A percentile compares a stretch with the other conserved stretches of the same genome.
These are phyloP conservation scores for Eucalyptus brandiana DNA, from an alignment of 345 rosid species.

Conservation along the genomic window DNA sequence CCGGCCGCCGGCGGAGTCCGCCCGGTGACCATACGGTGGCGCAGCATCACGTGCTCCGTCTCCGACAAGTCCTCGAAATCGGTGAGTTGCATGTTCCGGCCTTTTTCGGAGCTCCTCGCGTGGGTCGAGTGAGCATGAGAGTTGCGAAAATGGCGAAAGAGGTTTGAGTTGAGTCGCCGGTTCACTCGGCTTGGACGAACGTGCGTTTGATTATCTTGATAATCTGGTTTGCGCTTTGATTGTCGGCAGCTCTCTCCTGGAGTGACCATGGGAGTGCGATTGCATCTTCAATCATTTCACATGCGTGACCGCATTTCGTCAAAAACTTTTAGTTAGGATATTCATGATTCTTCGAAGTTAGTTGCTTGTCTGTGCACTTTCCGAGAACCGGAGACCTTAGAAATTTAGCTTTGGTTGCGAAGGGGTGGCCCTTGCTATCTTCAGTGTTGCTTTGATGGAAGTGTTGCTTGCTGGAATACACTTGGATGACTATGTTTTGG, in stretches of 20 bases:
- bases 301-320: not conserved
- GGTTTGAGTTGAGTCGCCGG: not conserved
- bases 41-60: slow-evolving; percentile 74
- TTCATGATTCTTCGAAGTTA: not conserved
- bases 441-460: not conserved
- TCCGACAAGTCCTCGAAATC: slow-evolving; percentile 65
- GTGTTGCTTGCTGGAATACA: not conserved
- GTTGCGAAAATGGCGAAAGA: not conserved
- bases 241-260: not conserved
- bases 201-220: not conserved
- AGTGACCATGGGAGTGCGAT: not conserved
- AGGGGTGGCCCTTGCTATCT: not conserved
- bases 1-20: slow-evolving; percentile 27
- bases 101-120: not conserved
- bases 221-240: not conserved
- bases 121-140: not conserved
- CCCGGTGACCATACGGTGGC: slow-evolving; percentile 82
- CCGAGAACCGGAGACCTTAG: not conserved
- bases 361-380: not conserved
- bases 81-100: slow-evolving; percentile 19
- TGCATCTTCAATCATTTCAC: not conserved
- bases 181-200: not conserved
- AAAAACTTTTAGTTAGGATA: not conserved
- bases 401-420: not conserved
- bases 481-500: not conserved